Base-by-base conservation (phyloP, 306 rosid species). In the Acacia melanoxylon region DNA sequence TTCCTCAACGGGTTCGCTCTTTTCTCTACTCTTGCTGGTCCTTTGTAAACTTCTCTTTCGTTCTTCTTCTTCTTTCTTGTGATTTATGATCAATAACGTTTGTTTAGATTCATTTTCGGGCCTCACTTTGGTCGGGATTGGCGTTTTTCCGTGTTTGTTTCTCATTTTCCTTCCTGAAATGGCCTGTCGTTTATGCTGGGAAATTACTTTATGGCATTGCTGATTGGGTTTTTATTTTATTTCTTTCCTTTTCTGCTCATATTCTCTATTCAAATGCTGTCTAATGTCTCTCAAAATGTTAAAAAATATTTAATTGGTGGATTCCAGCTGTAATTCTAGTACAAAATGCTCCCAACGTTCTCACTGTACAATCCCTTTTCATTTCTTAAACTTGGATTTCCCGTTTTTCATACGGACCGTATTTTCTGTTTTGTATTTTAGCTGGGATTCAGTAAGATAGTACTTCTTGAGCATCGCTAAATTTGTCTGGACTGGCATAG, bases 1-100 rank as follows among this genome's bases (percentile, higher is more conserved):
- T 91, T 79, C 86, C 90, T 74, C 94, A 91, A 69, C 88, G 45
- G 92, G 94, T 89, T 83, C 48, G 78, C 29, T 49, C 35, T 59
- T 6, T 51, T 24, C 20, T 65, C 72, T 27, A 10, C 76, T 78
- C 45, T 73, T 68, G 10, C 5, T 75, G 11, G 46, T 25, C 35
- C n/a, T 16, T 12, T 31, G 19, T 7, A n/a, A 58, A n/a, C 45
- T 45, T 71, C 19, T 24, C 1, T 25, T 40, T 10, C 20, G 5
- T 25, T 6, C 16, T 40, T 37, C 12, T 2, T 62, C 48, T 22
- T 68, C 56, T 27, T 17, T 16, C 27, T 46, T 66, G 49, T 9
- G 12, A 25, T 70, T 46, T 63, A 15, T 58, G 29, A 25, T 33
- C 37, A 52, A 5, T 58, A 8, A 16, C 72, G 67, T 13, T 51